Evolutionary conservation across 306 rosid species (phyloP).

Genomic region (Hylodesmum podocarpum): DNA sequence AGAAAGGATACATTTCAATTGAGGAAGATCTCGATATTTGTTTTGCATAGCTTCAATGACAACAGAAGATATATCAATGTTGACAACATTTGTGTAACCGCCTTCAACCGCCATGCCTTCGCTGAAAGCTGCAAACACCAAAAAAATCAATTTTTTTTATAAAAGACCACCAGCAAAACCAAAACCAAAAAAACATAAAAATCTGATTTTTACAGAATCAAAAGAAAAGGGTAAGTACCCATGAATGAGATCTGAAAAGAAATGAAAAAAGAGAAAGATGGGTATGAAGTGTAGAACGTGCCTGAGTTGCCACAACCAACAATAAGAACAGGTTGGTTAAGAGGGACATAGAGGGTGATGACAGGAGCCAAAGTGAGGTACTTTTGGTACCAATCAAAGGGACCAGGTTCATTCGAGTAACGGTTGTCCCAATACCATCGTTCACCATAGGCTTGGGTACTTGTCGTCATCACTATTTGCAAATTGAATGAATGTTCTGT

Average conservation of each 20-base stretch:
- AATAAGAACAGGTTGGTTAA: slow-evolving; percentile 47
- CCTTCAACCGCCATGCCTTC: slow-evolving; percentile 83
- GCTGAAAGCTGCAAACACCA: slow-evolving; percentile 59
- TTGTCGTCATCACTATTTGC: slow-evolving; percentile 27
- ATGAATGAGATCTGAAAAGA: not conserved
- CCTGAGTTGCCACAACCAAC: slow-evolving; percentile 92
- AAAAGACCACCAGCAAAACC: not conserved
- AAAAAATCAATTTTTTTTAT: not conserved
- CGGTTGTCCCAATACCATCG: slow-evolving; percentile 88
- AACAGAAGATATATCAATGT: slow-evolving; percentile 75
- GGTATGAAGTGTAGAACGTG: not conserved
- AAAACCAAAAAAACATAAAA: not conserved
- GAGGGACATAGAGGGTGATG: slow-evolving; percentile 58
- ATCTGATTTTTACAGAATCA: not conserved
- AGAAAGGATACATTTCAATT: slow-evolving; percentile 60
- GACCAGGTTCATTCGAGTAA: slow-evolving; percentile 64
- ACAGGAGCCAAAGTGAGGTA: slow-evolving; percentile 70
- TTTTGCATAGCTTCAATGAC: slow-evolving; percentile 73
- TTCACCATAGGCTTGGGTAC: slow-evolving; percentile 83
- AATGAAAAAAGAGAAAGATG: not conserved
- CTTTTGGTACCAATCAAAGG: slow-evolving; percentile 93
- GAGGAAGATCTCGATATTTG: slow-evolving; percentile 51
- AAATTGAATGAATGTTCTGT: not conserved
- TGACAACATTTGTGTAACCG: slow-evolving; percentile 71
- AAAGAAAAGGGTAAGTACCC: slow-evolving; percentile 6